Evolutionary conservation across 2,329 filamentous ascomycete species (phyloP).

Genomic region (Xylaria sp.): DNA sequence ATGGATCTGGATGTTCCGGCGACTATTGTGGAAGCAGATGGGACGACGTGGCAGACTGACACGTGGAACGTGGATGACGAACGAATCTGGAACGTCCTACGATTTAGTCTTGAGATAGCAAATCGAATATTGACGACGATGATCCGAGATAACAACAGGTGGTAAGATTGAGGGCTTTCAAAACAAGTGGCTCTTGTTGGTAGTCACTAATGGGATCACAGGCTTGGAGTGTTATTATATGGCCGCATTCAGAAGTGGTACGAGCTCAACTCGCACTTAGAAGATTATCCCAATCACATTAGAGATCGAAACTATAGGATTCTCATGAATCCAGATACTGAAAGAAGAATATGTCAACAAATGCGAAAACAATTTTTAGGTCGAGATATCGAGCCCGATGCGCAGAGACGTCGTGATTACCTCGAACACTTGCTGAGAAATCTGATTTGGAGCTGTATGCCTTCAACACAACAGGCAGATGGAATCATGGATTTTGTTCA

Average conservation of each 20-base stretch:
- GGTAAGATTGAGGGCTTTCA: slow-evolving; percentile 8
- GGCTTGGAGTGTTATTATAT: slow-evolving; percentile 21
- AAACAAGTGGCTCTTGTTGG: not conserved
- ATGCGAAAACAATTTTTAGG: not conserved
- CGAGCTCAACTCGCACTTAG: not conserved
- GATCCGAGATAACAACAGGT: slow-evolving; percentile 15
- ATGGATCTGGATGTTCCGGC: not conserved
- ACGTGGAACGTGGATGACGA: slow-evolving; percentile 12
- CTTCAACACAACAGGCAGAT: not conserved
- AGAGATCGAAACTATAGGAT: not conserved
- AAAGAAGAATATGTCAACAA: not conserved
- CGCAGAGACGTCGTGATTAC: not conserved
- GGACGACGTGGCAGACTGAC: not conserved
- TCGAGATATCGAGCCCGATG: slow-evolving; percentile 4
- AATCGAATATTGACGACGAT: slow-evolving; percentile 14
- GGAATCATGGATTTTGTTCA: not conserved
- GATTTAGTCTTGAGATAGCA: slow-evolving; percentile 18
- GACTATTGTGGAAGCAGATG: not conserved
- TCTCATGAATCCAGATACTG: slow-evolving; percentile 2
- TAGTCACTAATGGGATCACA: not conserved
- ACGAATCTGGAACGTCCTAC: slow-evolving; percentile 2
- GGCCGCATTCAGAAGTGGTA: slow-evolving; percentile 12
- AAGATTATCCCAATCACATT: not conserved
- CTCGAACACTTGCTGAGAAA: not conserved
- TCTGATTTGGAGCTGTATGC: not conserved